A percentile compares a stretch with the other conserved stretches of the same genome.
Conservation (phyloP, 78 protist genomes). For the Protostelium mycophagum region DNA sequence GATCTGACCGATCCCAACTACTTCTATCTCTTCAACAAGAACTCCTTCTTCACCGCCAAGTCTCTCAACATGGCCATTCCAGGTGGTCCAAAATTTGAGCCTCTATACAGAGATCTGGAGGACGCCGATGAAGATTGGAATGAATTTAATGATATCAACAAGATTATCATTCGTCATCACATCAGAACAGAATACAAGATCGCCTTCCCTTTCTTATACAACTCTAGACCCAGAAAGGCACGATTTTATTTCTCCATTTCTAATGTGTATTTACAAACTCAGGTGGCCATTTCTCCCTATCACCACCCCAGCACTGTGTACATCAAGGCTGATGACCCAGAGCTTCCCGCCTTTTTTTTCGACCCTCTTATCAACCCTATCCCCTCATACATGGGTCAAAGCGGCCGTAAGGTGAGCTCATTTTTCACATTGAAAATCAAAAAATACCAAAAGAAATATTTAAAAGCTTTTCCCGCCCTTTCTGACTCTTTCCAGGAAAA, state of each 20-base stretch:
- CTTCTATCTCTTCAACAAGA: conserved; percentile 93
- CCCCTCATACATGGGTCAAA: conserved; percentile 35
- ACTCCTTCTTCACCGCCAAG: conserved; percentile 97
- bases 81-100: conserved; percentile 99
- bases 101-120: conserved; percentile 91
- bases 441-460: neutral
- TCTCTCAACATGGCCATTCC: conserved; percentile 98
- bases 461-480: neutral
- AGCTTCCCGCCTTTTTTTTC: conserved; percentile 92
- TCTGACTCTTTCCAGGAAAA: neutral
- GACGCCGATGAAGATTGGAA: conserved; percentile 96
- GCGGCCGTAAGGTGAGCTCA: neutral
- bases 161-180: conserved; percentile 94
- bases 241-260: neutral
- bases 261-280: too few species aligned
- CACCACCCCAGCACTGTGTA: conserved; percentile 84
- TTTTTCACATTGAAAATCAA: neutral
- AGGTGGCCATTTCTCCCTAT: conserved; percentile 69
- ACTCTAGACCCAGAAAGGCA: conserved; percentile 89
- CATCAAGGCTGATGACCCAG: conserved; percentile 91
- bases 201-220: conserved; percentile 98
- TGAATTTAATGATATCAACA: conserved; percentile 99
- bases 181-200: conserved; percentile 97
- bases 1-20: conserved; percentile 94
- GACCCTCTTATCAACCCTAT: conserved; percentile 95